Conservation (phyloP, 225 moss, liverwort and hornwort species). For the Thuidium tamariscinum region DNA sequence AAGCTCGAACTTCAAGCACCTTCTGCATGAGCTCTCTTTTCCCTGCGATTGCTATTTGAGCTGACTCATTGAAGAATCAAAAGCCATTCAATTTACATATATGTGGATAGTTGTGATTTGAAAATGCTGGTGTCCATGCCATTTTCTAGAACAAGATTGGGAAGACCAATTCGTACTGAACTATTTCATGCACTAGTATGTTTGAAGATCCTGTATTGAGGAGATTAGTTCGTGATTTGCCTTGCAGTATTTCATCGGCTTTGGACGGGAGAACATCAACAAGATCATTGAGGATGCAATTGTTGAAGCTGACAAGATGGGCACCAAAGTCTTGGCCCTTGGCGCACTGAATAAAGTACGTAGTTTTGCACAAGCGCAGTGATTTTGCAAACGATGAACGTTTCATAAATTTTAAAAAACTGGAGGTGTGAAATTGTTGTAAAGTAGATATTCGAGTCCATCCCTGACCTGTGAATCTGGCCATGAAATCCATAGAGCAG, state of each 20-base stretch:
- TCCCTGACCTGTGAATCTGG: neutral
- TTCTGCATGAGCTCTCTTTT: neutral
- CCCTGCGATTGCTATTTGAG: neutral
- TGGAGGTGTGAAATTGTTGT: neutral
- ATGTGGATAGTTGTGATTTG: neutral
- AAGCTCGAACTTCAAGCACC: neutral
- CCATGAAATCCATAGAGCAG: neutral
- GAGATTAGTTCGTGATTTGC: neutral
- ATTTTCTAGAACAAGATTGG: neutral
- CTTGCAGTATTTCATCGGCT: neutral
- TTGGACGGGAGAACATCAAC: neutral
- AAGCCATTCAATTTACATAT: neutral
- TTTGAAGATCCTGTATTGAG: neutral
- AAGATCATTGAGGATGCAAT: neutral
- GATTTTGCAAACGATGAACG: no score
- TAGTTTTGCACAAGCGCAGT: neutral
- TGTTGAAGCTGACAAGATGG: neutral
- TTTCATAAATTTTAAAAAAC: neutral
- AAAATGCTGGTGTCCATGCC: neutral
- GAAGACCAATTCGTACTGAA: neutral
- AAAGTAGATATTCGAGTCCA: neutral
- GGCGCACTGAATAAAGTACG: conserved; percentile 60
- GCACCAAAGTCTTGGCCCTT: conserved; percentile 26
- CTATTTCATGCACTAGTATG: neutral
- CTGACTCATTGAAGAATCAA: neutral